Base-by-base conservation (phyloP, 2,329 filamentous ascomycete species). In the Ceratocystis harringtonii region DNA sequence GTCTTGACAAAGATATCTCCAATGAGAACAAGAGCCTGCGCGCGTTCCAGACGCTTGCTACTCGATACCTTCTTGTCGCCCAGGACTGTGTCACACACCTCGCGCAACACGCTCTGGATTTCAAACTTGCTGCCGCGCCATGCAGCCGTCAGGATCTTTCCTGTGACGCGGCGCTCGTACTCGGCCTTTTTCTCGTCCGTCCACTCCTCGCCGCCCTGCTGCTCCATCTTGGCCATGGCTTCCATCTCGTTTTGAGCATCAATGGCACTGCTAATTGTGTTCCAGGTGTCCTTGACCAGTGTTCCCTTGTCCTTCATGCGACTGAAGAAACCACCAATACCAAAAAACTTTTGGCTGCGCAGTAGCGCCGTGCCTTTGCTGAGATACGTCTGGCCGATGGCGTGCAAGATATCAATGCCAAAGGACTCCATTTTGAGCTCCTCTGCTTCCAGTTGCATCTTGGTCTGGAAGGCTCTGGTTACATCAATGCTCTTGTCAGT, bases 381-480 rank as follows among this genome's bases (percentile, higher is more conserved):
- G 32, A 94, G 77, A 75, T 99, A 99, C 3, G 90, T 95, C 70
- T 88, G 82, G 17, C 94, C 94, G 71, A 99, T 95, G 58, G 94
- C 92, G 75, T 97, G 92, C 61, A 96, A 80, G 70, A 97, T 97
- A 69, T 99, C 94, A 52, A 99, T 81, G 63, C 94, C 94, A 71
- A 99, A 99, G 0, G 89, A 95, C 77, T 99, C 94, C 90, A 99
- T 99, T 81, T 97, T 99, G 71, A 99, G 80, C 73, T 97, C 95
- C 78, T 99, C 94, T 30, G 95, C 90, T 77, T 99, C 94, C 50
- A 97, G 84, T 50, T 87, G 84, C 70, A 89, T 96, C 83, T 99
- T 96, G 74, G 92, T 90, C 74, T 92, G 87, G 79, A 97, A 99
- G 0, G 94, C 89, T 66, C 78, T 79, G 43, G 92, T 97, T 67